Evolutionary conservation across 2,329 filamentous ascomycete species (phyloP).

Genomic region (Diaporthe sp.): DNA sequence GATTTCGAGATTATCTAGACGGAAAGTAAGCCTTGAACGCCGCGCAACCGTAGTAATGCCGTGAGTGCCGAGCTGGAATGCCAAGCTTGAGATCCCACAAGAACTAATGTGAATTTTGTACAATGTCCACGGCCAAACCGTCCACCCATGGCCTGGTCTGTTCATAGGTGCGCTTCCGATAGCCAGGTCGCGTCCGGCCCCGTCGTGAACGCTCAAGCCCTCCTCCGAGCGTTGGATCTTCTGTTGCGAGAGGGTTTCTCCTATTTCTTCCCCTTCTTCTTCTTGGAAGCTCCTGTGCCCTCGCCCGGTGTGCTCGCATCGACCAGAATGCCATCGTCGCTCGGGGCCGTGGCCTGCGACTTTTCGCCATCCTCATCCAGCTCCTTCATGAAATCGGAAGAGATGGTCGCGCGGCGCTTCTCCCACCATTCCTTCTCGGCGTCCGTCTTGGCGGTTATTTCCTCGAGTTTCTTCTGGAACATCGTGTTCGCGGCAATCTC

Average conservation of each 20-base stretch:
- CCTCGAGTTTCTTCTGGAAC: conserved; percentile 78
- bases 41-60: conserved; percentile 35
- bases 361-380: conserved; percentile 73
- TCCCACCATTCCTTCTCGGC: conserved; percentile 94
- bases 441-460: conserved; percentile 76
- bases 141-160: not conserved
- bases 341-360: conserved; percentile 53
- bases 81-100: not conserved
- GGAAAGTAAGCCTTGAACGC: conserved; percentile 30
- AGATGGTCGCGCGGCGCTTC: conserved; percentile 78
- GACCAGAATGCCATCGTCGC: conserved; percentile 84
- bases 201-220: not conserved
- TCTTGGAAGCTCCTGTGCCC: conserved; percentile 58
- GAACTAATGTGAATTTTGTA: conserved; percentile 28
- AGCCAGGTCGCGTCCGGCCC: not conserved
- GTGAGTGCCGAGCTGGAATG: conserved; percentile 28
- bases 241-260: conserved; percentile 22
- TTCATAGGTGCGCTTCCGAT: not conserved
- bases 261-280: conserved; percentile 75
- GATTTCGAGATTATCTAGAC: conserved; percentile 12
- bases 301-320: conserved; percentile 61
- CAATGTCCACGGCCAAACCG: conserved; percentile 8
- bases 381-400: conserved; percentile 85
- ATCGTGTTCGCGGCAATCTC: conserved; percentile 90
- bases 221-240: conserved; percentile 7